phyloP scores from a whole-genome alignment of 805 yeast species.

The Teunomyces atbi region DNA sequence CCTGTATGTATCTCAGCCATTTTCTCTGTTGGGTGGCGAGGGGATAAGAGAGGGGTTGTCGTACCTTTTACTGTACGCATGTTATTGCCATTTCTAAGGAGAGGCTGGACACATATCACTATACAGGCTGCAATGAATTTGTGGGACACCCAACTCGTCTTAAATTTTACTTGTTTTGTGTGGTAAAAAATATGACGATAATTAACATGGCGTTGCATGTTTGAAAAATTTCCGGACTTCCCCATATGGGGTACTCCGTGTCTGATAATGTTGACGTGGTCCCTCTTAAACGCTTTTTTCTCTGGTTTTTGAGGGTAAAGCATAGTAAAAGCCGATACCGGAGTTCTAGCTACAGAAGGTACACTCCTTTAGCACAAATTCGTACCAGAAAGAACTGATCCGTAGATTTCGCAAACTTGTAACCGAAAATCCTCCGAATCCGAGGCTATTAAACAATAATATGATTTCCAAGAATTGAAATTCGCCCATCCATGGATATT shows the following conservation, averaged over 20 bases:
- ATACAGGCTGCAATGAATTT: neutral
- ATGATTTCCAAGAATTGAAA: neutral
- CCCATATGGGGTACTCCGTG: slow-evolving; percentile 2
- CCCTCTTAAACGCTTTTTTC: neutral
- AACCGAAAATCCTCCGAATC: neutral
- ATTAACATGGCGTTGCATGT: neutral
- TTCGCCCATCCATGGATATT: neutral
- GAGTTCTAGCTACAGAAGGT: neutral
- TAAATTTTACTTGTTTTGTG: neutral
- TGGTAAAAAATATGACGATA: slow-evolving; percentile 3
- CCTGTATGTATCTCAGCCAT: neutral
- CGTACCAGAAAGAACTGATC: neutral
- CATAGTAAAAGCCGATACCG: neutral
- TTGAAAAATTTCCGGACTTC: neutral
- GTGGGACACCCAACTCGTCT: neutral
- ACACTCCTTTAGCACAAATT: neutral
- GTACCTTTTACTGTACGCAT: neutral
- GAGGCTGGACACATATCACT: neutral
- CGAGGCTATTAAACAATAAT: neutral
- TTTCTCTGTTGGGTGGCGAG: slow-evolving; percentile 5
- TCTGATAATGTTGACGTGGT: neutral
- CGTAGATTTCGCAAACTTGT: neutral
- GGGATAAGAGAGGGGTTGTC: slow-evolving; percentile 3
- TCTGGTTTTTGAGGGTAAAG: neutral
- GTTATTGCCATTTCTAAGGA: neutral